Evolutionary conservation across 176 grass and related monocot genomes (phyloP), one percentile per base, ranked within the genome.

Genomic region (Avena eriantha): DNA sequence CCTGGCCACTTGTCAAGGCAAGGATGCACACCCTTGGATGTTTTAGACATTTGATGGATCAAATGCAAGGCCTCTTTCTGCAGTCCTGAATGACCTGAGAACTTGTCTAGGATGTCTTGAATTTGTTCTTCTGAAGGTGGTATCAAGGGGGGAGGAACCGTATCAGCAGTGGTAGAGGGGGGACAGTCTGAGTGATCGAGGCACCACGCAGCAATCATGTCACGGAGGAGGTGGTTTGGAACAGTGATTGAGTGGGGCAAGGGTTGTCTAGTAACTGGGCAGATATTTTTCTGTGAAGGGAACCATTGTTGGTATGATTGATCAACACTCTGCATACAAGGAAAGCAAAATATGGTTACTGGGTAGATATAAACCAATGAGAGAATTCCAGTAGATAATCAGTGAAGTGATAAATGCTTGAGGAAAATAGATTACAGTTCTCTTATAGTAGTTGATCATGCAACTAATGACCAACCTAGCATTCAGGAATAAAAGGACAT

Each of bases 141-240:
- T 79, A 12, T 56, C 73, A 73, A 19, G 4, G 89, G 74, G 15
- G 57, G 6, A 19, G 77, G 68, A 39, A 10, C 18, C 73, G 43
- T 64, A 31, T 83, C 54, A 73, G 21, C 58, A 21, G 21, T 74
- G 18, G 47, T 87, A 74, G 80, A 35, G 53, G 48, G 70, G 35
- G 67, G 36, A 69, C 15, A 3, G 39, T 19, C 12, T 19, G 41
- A 80, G 69, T 87, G 75, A 73, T 91, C 89, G 4, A 84, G 35
- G 59, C 48, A 15, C 89, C 89, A 91, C 39, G 80, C 76, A 59
- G 68, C 10, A 84, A 91, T 84, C 89, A 91, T 91, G 61, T 91
- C 80, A 26, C 18, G 57, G 29, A 91, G 81, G 35, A 87, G 85
- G 26, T 87, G 48, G 69, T 87, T 84, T 57, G 89, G 81, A 80